These are phyloP conservation scores for Ceriops decandra DNA, from an alignment of 345 rosid species.

Conservation along the genomic window DNA sequence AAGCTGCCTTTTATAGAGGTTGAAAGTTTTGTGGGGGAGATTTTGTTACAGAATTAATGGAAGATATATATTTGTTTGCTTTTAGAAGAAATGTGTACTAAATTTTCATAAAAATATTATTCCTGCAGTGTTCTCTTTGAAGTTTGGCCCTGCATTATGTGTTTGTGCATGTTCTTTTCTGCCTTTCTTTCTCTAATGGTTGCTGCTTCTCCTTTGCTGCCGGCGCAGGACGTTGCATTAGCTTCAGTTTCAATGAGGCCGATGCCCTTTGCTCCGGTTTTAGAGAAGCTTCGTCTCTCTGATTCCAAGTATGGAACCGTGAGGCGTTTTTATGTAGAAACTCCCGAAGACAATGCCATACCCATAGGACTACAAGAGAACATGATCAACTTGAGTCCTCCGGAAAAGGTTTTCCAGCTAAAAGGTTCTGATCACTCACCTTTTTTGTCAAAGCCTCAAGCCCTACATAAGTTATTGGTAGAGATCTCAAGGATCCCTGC, in stretches of 20 bases:
- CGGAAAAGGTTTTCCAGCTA: conserved; percentile 48
- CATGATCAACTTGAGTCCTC: conserved; percentile 53
- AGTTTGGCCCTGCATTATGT: not conserved
- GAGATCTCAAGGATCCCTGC: conserved; percentile 47
- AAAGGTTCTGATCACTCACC: conserved; percentile 77
- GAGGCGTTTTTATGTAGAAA: conserved; percentile 52
- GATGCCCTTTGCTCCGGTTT: conserved; percentile 37
- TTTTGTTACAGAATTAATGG: too few relatives aligned
- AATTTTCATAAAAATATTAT: not conserved
- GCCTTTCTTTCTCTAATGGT: not conserved
- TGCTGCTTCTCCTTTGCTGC: conserved; percentile 14
- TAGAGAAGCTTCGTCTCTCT: conserved; percentile 43
- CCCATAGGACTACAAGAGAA: conserved; percentile 46
- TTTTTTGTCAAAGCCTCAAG: conserved; percentile 69
- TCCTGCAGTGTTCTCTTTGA: not conserved
- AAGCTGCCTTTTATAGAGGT: not conserved
- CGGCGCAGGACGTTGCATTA: conserved; percentile 31
- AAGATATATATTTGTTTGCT: too few relatives aligned
- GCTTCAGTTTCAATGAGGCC: conserved; percentile 45
- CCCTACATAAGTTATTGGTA: conserved; percentile 45
- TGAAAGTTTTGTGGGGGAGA: too few relatives aligned
- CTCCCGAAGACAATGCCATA: conserved; percentile 51
- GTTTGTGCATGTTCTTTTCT: not conserved
- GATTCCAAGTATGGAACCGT: conserved; percentile 49
- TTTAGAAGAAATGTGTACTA: too few relatives aligned